Evolutionary conservation across 1,284 basidiomycete species (phyloP).

Genomic region (Apiotrichum domesticum): DNA sequence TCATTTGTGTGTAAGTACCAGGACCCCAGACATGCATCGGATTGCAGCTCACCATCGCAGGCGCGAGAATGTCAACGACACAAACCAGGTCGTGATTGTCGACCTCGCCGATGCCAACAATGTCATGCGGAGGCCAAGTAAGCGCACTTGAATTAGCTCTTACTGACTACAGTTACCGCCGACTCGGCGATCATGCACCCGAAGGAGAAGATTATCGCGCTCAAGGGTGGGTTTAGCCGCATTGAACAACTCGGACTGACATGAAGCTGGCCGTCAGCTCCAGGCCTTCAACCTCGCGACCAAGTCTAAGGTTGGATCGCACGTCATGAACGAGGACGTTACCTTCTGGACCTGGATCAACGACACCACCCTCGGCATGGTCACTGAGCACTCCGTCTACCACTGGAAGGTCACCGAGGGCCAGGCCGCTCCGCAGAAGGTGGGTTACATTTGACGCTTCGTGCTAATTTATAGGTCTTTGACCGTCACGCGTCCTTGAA

Average conservation of each 20-base stretch:
- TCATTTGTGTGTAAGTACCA: conserved; percentile 63
- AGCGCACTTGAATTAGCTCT: conserved; percentile 7
- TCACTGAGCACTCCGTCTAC: conserved; percentile 88
- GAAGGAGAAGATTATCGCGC: conserved; percentile 89
- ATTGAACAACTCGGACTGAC: too few relatives aligned
- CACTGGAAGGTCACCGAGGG: conserved; percentile 71
- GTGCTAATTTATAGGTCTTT: conserved; percentile 53
- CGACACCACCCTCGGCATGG: conserved; percentile 84
- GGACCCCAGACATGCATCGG: too few relatives aligned
- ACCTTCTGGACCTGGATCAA: conserved; percentile 99
- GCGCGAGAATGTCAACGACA: conserved; percentile 53
- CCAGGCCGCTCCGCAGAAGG: conserved; percentile 41
- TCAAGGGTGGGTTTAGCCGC: conserved; percentile 62
- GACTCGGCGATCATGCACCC: conserved; percentile 99
- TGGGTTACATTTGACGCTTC: conserved; percentile 41
- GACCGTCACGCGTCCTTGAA: conserved; percentile 93
- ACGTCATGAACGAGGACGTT: conserved; percentile 88
- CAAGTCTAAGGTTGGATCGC: conserved; percentile 96
- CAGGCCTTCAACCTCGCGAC: conserved; percentile 98
- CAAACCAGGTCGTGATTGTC: conserved; percentile 95
- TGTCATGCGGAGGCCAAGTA: conserved; percentile 84
- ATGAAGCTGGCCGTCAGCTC: conserved; percentile 68
- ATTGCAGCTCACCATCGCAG: conserved; percentile 16
- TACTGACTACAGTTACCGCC: conserved; percentile 59
- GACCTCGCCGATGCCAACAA: conserved; percentile 93